These are phyloP conservation scores for Termitomyces sp. DNA, from an alignment of 768 basidiomycete species.

Conservation along the genomic window DNA sequence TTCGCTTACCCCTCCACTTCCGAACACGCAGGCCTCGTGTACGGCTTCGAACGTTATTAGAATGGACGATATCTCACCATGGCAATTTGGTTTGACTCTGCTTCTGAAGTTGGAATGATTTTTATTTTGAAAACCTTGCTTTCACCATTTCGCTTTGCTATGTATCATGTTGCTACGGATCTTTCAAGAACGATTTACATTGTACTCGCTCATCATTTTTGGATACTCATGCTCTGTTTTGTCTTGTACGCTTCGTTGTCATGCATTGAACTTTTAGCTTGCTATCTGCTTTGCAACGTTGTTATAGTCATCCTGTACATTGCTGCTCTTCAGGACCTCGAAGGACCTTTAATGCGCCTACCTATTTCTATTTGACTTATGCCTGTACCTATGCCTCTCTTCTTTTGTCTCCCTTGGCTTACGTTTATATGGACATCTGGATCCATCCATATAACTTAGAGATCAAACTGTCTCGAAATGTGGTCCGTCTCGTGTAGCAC, in stretches of 20 bases:
- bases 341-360: neutral
- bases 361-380: neutral
- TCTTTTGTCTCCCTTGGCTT: neutral
- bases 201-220: neutral
- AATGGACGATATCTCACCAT: conserved; percentile 19
- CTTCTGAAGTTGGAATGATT: neutral
- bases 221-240: neutral
- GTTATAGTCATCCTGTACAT: neutral
- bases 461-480: too few species aligned
- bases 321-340: neutral
- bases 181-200: neutral
- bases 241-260: neutral
- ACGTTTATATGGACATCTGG: neutral
- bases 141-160: conserved; percentile 5
- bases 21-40: conserved; percentile 40
- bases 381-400: too few species aligned
- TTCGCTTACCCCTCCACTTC: conserved; percentile 56
- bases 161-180: conserved; percentile 2
- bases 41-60: conserved; percentile 38
- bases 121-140: neutral
- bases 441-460: neutral
- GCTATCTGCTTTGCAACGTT: neutral
- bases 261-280: neutral
- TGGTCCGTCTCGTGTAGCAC: neutral
- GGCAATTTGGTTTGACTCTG: conserved; percentile 13